Evolutionary conservation across 306 rosid species (phyloP), one percentile per base, ranked within the genome.

Genomic region (Mimosa bimucronata): DNA sequence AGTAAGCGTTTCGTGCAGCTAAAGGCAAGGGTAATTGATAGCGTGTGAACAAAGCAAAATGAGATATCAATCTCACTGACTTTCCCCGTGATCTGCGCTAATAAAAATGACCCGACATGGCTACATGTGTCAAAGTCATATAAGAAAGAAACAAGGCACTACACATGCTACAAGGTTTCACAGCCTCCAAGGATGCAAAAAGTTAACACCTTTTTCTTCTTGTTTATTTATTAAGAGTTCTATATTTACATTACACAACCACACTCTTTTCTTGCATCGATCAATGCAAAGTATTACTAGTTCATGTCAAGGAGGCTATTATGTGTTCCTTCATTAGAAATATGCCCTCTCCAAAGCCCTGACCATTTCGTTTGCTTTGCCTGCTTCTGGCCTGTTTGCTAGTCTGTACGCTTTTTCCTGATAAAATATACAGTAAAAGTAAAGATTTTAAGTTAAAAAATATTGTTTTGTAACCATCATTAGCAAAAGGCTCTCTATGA

Each of bases 371-470:
- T 85, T 83, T 64, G 88, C 93, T 73, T 67, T 55, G 75, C 31
- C 64, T 19, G 92, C 94, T 82, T 91, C 98, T 46, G 83, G 85
- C 73, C 85, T 89, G 60, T 91, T 90, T 16, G 81, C 80, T 42
- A 80, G 83, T 41, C 71, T 83, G 82, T 89, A 92, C 44, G 86
- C 97, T 77, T 87, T 91, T 86, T 95, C 98, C 98, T 95, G 83
- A 52, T 77, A 30, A 30, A 62, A 64, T 29, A 29, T 64, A 5
- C 6, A 29, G 26, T 7, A 19, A 29, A 9, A 29, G 41, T 31
- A 7, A 30, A 11, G 38, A 64, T 30, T 6, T 6, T 6, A 64
- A 64, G 5, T 14, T 6, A 30, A 7, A 19, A 14, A 30, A 0
- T 7, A 64, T 18, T 18, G 10, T 2, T 65, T 30, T 65, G 1